Evolutionary conservation across 306 rosid genomes (phyloP).

Genomic region (Crotalaria pallida): DNA sequence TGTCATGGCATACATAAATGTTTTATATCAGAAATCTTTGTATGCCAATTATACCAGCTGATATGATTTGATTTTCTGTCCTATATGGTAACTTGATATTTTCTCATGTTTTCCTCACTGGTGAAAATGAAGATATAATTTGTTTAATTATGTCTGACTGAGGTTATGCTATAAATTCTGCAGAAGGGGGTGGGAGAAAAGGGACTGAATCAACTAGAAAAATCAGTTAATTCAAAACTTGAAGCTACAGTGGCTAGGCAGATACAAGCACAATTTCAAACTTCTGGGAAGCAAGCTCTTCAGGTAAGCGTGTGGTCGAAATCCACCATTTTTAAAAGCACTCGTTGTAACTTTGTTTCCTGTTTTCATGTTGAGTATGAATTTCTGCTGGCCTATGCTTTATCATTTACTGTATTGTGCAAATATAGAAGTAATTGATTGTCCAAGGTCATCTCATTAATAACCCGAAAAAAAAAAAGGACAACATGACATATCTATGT

Average conservation of each 20-base stretch:
- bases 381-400: not conserved
- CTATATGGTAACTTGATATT: constrained; percentile 1
- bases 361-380: not conserved
- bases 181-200: constrained; percentile 78
- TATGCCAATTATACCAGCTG: not conserved
- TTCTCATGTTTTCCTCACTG: not conserved
- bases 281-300: constrained; percentile 70
- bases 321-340: not conserved
- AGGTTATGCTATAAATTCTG: constrained; percentile 22
- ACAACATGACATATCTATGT: not conserved
- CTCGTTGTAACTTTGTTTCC: not conserved
- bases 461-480: not conserved
- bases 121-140: not conserved
- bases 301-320: constrained; percentile 41
- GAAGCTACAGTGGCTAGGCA: constrained; percentile 60
- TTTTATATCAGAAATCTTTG: constrained; percentile 9
- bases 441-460: not conserved
- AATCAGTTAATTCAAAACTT: constrained; percentile 52
- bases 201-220: constrained; percentile 61
- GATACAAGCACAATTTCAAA: constrained; percentile 68
- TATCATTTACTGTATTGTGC: not conserved
- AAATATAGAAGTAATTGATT: not conserved
- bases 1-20: not conserved
- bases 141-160: constrained; percentile 14
- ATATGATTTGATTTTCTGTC: constrained; percentile 4